Conservation (phyloP, 805 yeast genomes). For the Barnettozyma vustinii region DNA sequence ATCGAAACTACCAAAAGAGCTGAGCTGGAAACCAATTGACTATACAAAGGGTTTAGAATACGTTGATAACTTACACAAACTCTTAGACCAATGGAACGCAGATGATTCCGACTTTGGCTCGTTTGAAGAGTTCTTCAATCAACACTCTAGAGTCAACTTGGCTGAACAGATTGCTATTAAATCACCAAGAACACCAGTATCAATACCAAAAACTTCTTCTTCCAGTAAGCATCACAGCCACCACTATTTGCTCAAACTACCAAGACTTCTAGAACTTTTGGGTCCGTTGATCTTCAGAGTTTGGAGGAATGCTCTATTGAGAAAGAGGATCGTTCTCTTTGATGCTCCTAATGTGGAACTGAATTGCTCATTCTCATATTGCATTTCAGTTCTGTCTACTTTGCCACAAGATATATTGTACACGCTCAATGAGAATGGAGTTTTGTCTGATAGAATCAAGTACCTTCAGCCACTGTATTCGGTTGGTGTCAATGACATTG, state of each 20-base stretch:
- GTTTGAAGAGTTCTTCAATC: constrained; percentile 24
- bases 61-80: constrained; percentile 28
- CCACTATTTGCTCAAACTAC: constrained; percentile 44
- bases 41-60: constrained; percentile 42
- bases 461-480: constrained; percentile 52
- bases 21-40: constrained; percentile 37
- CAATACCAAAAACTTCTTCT: constrained; percentile 2
- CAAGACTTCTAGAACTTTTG: constrained; percentile 39
- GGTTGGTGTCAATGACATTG: constrained; percentile 55
- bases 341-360: constrained; percentile 31
- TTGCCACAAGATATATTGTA: constrained; percentile 51
- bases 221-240: constrained; percentile 18
- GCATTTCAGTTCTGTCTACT: constrained; percentile 54
- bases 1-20: constrained; percentile 5
- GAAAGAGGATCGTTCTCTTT: constrained; percentile 50
- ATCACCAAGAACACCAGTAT: constrained; percentile 17
- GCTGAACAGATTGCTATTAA: constrained; percentile 8
- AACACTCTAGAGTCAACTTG: constrained; percentile 13
- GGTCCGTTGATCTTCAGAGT: constrained; percentile 65
- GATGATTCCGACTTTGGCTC: constrained; percentile 15
- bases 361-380: constrained; percentile 47
- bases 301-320: constrained; percentile 56
- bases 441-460: constrained; percentile 18
- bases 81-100: constrained; percentile 21
- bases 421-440: constrained; percentile 26